phyloP scores from a whole-genome alignment of 345 rosid species.

The Lumnitzera racemosa region DNA sequence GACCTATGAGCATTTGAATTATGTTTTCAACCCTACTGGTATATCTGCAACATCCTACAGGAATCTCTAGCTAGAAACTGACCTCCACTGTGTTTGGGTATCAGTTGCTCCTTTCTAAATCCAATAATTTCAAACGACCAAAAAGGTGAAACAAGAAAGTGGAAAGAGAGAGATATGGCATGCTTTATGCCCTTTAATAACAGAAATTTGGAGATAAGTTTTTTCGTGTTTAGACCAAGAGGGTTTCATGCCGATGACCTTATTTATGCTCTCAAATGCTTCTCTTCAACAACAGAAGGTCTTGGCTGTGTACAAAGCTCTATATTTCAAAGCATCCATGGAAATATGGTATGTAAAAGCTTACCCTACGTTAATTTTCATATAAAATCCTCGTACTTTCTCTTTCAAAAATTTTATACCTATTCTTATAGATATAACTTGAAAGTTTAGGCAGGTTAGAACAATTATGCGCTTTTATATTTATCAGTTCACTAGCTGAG shows the following conservation, averaged over 20 bases:
- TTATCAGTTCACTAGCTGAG: too few relatives aligned
- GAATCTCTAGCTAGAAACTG: too few relatives aligned
- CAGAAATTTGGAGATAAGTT: slow-evolving; percentile 31
- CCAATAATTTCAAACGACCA: too few relatives aligned
- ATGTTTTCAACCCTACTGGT: too few relatives aligned
- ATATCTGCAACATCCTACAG: too few relatives aligned
- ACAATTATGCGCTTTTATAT: too few relatives aligned
- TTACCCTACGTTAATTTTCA: not conserved
- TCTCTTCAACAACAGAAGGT: slow-evolving; percentile 20
- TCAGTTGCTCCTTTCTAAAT: too few relatives aligned
- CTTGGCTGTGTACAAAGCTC: slow-evolving; percentile 46
- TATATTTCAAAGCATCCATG: slow-evolving; percentile 52
- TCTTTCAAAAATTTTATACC: not conserved
- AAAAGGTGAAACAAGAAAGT: not conserved
- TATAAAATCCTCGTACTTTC: not conserved
- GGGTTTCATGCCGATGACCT: slow-evolving; percentile 32
- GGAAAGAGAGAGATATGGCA: slow-evolving; percentile 21
- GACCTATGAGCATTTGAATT: too few relatives aligned
- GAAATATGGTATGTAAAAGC: slow-evolving; percentile 30
- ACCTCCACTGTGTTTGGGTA: too few relatives aligned
- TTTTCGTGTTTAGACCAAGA: slow-evolving; percentile 32
- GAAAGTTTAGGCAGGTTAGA: too few relatives aligned
- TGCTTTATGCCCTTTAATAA: slow-evolving; percentile 39
- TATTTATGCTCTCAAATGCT: slow-evolving; percentile 21
- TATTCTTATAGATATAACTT: not conserved